Base-by-base conservation (phyloP, 805 yeast species). In the Ogataea angusta region DNA sequence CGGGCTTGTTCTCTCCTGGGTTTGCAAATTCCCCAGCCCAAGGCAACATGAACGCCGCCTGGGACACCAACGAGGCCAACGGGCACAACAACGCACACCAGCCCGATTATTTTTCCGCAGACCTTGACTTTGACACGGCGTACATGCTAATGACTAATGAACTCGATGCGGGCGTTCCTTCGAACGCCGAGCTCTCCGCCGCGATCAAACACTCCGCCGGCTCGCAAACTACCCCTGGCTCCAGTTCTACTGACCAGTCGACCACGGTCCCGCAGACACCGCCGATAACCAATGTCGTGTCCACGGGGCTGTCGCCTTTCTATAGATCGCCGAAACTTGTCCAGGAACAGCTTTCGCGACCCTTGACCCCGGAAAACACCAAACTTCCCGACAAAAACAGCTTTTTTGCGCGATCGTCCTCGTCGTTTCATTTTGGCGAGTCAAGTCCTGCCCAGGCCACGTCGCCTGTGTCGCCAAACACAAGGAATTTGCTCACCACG, bases 41-140 rank as follows among this genome's bases (percentile, higher is more conserved):
- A 19, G 17, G 13, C 6, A 28, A 15, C 29, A 16, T 15, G 10
- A 34, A 13, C 16, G 23, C 26, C 30, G 13, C 18, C 10, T 22
- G 40, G 27, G 33, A 29, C 10, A 25, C 16, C 5, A 28, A 14
- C 15, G 33, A 22, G 30, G 9, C 39, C 15, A n/a, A 10, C 13
- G 17, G 29, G 9, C 29, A 19, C 31, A 18, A 30, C 34, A 13
- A 2, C 10, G 30, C 13, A 19, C 30, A 34, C 8, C 38, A 24
- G 12, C 14, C 26, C 14, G 51, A 46, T 16, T 53, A 49, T 23
- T 51, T 53, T 30, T 45, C 57, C 2, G 22, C 59, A 5, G 61
- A 59, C 35, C 43, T 62, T 27, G 68, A 64, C 35, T 64, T 64
- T 42, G 67, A 64, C 30, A 63, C 68, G 2, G 68, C 68, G 3